A percentile compares a stretch with the other conserved stretches of the same genome.
Evolutionary conservation across 768 basidiomycete genomes (phyloP).

Genomic region (Hypsizygus marmoreus): DNA sequence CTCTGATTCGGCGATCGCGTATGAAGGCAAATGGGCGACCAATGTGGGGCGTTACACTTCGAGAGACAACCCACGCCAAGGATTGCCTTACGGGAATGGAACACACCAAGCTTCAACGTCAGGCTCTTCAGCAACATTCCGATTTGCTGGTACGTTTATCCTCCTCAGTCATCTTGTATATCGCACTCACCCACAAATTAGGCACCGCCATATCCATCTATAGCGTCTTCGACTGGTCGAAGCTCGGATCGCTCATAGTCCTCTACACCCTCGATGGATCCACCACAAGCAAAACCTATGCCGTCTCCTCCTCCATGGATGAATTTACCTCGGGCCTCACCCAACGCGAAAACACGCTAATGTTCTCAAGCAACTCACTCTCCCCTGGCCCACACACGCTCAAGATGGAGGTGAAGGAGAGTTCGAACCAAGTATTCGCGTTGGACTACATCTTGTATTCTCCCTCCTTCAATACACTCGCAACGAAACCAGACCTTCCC

Average conservation of each 20-base stretch:
- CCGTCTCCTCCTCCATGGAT: slow-evolving; percentile 19
- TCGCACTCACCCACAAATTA: neutral
- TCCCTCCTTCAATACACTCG: slow-evolving; percentile 20
- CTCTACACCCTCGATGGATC: slow-evolving; percentile 26
- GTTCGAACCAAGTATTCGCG: slow-evolving; percentile 22
- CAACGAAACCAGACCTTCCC: slow-evolving; percentile 1
- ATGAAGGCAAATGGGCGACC: slow-evolving; percentile 18
- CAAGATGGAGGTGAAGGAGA: slow-evolving; percentile 21
- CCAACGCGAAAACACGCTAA: slow-evolving; percentile 24
- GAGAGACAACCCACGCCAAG: slow-evolving; percentile 9
- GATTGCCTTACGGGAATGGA: slow-evolving; percentile 26
- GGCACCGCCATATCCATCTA: slow-evolving; percentile 26
- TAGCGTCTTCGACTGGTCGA: slow-evolving; percentile 24
- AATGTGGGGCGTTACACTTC: slow-evolving; percentile 14
- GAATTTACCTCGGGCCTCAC: slow-evolving; percentile 19
- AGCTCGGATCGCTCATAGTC: slow-evolving; percentile 21
- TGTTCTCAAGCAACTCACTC: slow-evolving; percentile 23
- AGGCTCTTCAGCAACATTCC: slow-evolving; percentile 25
- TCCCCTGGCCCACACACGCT: slow-evolving; percentile 25
- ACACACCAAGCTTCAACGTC: slow-evolving; percentile 22
- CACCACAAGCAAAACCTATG: slow-evolving; percentile 18
- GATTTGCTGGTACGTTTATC: slow-evolving; percentile 27
- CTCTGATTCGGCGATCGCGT: slow-evolving; percentile 19
- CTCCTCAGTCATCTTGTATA: neutral
- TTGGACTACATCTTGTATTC: slow-evolving; percentile 30